Conservation (phyloP, 148 eudicot genomes). For the Nepenthes gracilis region DNA sequence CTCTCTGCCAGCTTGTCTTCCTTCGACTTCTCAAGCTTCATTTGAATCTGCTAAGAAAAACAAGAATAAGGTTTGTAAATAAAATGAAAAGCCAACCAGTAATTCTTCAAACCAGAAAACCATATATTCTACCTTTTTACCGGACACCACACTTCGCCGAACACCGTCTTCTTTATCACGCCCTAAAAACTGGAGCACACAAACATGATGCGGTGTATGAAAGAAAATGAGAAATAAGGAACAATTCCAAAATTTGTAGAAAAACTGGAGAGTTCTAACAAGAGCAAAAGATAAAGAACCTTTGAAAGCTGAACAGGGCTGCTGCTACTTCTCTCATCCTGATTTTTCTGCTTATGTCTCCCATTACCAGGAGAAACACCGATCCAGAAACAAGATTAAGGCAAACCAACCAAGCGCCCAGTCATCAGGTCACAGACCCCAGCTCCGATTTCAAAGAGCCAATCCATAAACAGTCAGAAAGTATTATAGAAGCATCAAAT, state of each 20-base stretch:
- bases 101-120: background rate
- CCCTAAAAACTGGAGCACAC: constrained; percentile 48
- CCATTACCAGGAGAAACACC: constrained; percentile 51
- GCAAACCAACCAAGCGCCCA: constrained; percentile 46
- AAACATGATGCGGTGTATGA: background rate
- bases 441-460: constrained; percentile 99
- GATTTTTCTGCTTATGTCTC: constrained; percentile 76
- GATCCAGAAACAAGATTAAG: constrained; percentile 58
- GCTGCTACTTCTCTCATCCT: constrained; percentile 39
- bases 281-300: constrained; percentile 18
- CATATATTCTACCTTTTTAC: constrained; percentile 58
- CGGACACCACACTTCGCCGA: constrained; percentile 90
- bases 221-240: constrained; percentile 1
- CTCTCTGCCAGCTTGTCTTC: constrained; percentile 88
- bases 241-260: background rate
- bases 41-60: constrained; percentile 40
- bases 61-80: background rate
- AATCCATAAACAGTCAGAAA: constrained; percentile 54
- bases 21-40: constrained; percentile 90
- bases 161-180: constrained; percentile 73
- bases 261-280: background rate
- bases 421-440: constrained; percentile 61
- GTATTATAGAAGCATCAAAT: constrained; percentile 14
- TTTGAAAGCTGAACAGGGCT: constrained; percentile 96
- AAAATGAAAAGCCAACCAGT: background rate